Conservation (phyloP, 2,329 filamentous ascomycete species). For the Penicillium sp. region DNA sequence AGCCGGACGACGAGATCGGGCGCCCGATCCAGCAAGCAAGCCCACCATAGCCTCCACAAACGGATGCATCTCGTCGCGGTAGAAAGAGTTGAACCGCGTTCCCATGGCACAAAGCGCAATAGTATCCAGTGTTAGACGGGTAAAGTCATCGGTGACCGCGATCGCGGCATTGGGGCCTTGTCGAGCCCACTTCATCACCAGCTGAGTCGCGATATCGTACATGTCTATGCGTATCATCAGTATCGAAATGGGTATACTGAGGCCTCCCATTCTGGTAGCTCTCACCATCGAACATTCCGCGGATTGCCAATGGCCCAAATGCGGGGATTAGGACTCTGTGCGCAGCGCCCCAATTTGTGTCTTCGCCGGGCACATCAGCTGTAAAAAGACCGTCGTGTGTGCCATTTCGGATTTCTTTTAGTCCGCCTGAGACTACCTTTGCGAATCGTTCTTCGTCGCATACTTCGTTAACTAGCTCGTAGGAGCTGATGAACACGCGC, state of each 20-base stretch:
- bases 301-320: slow-evolving; percentile 48
- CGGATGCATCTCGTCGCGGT: slow-evolving; percentile 66
- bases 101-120: slow-evolving; percentile 71
- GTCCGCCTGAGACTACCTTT: slow-evolving; percentile 55
- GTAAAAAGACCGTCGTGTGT: slow-evolving; percentile 69
- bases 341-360: slow-evolving; percentile 67
- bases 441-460: slow-evolving; percentile 67
- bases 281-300: slow-evolving; percentile 44
- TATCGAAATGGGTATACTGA: not conserved
- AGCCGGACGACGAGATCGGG: slow-evolving; percentile 50
- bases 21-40: slow-evolving; percentile 60
- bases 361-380: slow-evolving; percentile 44
- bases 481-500: slow-evolving; percentile 52
- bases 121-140: slow-evolving; percentile 71
- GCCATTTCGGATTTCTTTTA: slow-evolving; percentile 60
- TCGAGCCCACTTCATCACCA: slow-evolving; percentile 45
- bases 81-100: slow-evolving; percentile 74
- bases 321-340: slow-evolving; percentile 50
- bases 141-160: slow-evolving; percentile 66
- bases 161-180: slow-evolving; percentile 59
- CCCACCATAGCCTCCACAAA: slow-evolving; percentile 68
- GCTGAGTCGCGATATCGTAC: slow-evolving; percentile 42
- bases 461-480: slow-evolving; percentile 60
- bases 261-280: not conserved
- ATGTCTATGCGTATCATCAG: slow-evolving; percentile 28